A percentile compares a stretch with the other conserved stretches of the same genome.
These are phyloP conservation scores for Elongisporangium undulatum DNA, from an alignment of 352 stramenopile species.

Conservation along the genomic window DNA sequence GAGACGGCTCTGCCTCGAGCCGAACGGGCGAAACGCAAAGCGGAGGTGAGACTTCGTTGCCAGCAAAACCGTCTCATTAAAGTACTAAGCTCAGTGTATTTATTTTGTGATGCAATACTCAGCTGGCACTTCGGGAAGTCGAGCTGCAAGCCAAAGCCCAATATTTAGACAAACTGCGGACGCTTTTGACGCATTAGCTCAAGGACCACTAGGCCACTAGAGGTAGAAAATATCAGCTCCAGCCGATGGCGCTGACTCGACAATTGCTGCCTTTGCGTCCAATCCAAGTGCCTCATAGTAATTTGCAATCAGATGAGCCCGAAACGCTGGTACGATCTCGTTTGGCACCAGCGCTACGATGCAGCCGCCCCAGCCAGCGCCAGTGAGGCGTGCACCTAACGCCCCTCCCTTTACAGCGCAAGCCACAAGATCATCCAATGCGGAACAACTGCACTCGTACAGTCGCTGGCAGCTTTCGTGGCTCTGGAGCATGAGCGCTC, in stretches of 20 bases:
- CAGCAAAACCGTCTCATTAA: neutral
- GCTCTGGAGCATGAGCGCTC: constrained; percentile 61
- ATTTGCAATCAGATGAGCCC: constrained; percentile 18
- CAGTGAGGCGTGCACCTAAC: constrained; percentile 66
- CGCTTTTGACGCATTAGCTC: constrained; percentile 25
- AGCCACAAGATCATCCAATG: constrained; percentile 66
- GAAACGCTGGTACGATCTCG: constrained; percentile 27
- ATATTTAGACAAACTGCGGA: constrained; percentile 56
- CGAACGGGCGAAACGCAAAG: constrained; percentile 40
- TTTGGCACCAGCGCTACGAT: constrained; percentile 53
- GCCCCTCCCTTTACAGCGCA: constrained; percentile 36
- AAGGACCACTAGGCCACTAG: neutral
- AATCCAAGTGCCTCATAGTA: constrained; percentile 29
- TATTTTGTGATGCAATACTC: neutral
- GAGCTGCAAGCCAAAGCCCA: constrained; percentile 66
- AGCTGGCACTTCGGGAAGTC: constrained; percentile 65
- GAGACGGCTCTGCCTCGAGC: constrained; percentile 40
- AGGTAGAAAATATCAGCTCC: constrained; percentile 28
- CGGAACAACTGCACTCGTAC: constrained; percentile 77
- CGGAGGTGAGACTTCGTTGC: constrained; percentile 37
- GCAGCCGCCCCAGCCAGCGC: constrained; percentile 83
- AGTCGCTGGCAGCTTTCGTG: constrained; percentile 56
- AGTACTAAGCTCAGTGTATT: neutral
- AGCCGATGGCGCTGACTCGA: constrained; percentile 20
- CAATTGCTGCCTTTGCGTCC: constrained; percentile 17